Base-by-base conservation (phyloP, 305 asterid species). In the Fraxinus platypoda region DNA sequence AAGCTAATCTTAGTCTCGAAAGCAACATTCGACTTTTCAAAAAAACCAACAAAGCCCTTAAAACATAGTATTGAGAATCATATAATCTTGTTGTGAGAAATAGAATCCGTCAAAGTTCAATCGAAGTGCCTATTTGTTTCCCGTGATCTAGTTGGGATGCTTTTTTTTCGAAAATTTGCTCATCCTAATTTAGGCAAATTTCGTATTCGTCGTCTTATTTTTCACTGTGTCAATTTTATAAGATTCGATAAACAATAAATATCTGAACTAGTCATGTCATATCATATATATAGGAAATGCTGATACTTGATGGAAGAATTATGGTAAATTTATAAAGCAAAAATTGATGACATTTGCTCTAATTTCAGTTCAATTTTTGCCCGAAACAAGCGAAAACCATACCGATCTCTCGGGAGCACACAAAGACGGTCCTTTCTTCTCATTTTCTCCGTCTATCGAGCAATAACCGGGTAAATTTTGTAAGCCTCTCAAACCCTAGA, bases 401-500 rank as follows among this genome's bases (percentile, higher is more conserved):
- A 46, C 79, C 28, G 70, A 52, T 21, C 80, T 68, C 21, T 30
- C 12, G 9, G 75, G 35, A 66, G 12, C 23, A 52, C 62, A 52
- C 23, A 5, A 52, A 15, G 59, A 15, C 21, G 54, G 35, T 71
- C 59, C 81, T 15, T 41, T 30, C 12, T 70, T 70, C 76, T 57
- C 80, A 9, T 49, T 78, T 74, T 57, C 79, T 6, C 75, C 30
- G 81, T 35, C 15, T 0, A 70, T 15, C 75, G 25, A 77, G 66
- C 79, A 49, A 64, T 81, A 73, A 75, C 73, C 78, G 75, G 78
- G 31, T 80, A 79, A 46, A 68, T 33, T 74, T 87, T 72, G 88
- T 77, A 68, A 86, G 85, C 87, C 78, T 86, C 83, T 75, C 81
- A 82, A 86, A 82, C 86, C 84, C 87, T 86, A 83, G 82, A 73